phyloP scores from a whole-genome alignment of 2,329 filamentous ascomycete species.

The Curvularia sp. region DNA sequence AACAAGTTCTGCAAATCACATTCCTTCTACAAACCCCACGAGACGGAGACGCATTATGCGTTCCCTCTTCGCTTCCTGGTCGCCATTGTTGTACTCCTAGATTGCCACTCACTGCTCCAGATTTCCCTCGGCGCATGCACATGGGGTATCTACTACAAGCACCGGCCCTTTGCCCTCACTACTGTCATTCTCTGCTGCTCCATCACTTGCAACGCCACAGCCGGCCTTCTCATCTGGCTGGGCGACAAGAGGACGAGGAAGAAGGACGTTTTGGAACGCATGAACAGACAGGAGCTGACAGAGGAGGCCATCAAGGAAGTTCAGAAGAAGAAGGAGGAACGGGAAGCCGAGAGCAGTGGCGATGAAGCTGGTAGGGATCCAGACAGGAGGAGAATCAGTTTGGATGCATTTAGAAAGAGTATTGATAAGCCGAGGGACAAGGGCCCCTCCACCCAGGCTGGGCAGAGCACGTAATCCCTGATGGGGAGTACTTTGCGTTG shows the following conservation, averaged over 20 bases:
- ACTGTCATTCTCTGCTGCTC: slow-evolving; percentile 82
- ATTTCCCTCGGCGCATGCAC: slow-evolving; percentile 80
- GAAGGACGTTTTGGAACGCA: slow-evolving; percentile 81
- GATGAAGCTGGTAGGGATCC: slow-evolving; percentile 25
- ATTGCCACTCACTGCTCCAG: slow-evolving; percentile 80
- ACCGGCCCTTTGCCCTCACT: slow-evolving; percentile 74
- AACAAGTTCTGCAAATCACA: slow-evolving; percentile 81
- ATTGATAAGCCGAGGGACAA: slow-evolving; percentile 3
- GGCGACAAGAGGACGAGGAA: slow-evolving; percentile 81
- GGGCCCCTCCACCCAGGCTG: not conserved
- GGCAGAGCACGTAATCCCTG: slow-evolving; percentile 1
- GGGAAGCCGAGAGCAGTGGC: slow-evolving; percentile 43
- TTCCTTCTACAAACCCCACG: slow-evolving; percentile 88
- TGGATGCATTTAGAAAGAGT: slow-evolving; percentile 23
- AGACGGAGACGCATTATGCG: slow-evolving; percentile 80
- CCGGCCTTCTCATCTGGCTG: slow-evolving; percentile 76
- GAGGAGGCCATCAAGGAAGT: slow-evolving; percentile 67
- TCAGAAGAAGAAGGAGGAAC: slow-evolving; percentile 56
- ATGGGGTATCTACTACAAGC: slow-evolving; percentile 76
- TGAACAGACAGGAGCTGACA: slow-evolving; percentile 79
- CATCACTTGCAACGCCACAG: slow-evolving; percentile 78
- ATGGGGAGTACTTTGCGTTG: not conserved
- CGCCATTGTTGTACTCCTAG: slow-evolving; percentile 78
- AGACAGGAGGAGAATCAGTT: slow-evolving; percentile 29
- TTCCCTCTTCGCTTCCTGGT: slow-evolving; percentile 79